These are phyloP conservation scores for Jatropha podagrica DNA, from an alignment of 441 rosid genomes.

Conservation along the genomic window DNA sequence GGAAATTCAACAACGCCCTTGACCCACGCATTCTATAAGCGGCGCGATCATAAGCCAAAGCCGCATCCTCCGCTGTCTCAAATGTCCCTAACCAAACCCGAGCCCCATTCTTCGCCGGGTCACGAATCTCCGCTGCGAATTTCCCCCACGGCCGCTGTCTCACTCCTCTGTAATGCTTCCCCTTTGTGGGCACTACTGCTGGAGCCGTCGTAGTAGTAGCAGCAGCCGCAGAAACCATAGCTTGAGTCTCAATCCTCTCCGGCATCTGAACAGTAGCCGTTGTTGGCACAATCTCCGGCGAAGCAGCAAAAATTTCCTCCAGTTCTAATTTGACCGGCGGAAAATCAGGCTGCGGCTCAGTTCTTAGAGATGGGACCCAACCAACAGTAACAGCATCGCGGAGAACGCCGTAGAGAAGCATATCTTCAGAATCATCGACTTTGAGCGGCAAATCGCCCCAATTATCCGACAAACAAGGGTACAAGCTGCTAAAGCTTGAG, in stretches of 20 bases:
- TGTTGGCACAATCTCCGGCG: constrained; percentile 3
- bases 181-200: constrained; percentile 41
- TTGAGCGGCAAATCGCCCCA: constrained; percentile 89
- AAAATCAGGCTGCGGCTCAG: constrained; percentile 20
- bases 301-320: constrained; percentile 22
- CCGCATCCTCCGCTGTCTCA: constrained; percentile 96
- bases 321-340: constrained; percentile 42
- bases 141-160: constrained; percentile 98
- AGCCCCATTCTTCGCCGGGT: constrained; percentile 91
- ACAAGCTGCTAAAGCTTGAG: constrained; percentile 53
- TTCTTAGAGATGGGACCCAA: constrained; percentile 51
- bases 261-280: constrained; percentile 6
- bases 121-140: constrained; percentile 92
- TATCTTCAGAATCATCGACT: constrained; percentile 79
- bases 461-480: constrained; percentile 64
- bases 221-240: constrained; percentile 26
- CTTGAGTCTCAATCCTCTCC: constrained; percentile 7
- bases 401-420: constrained; percentile 71
- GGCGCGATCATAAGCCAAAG: constrained; percentile 89
- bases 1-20: constrained; percentile 81
- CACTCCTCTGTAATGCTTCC: constrained; percentile 87
- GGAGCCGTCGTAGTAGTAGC: constrained; percentile 15
- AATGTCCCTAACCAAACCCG: constrained; percentile 95
- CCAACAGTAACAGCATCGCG: constrained; percentile 67
- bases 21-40: constrained; percentile 98